Evolutionary conservation across 2,329 filamentous ascomycete genomes (phyloP), one percentile per base, ranked within the genome.

Genomic region (Aspergillus chevalieri): DNA sequence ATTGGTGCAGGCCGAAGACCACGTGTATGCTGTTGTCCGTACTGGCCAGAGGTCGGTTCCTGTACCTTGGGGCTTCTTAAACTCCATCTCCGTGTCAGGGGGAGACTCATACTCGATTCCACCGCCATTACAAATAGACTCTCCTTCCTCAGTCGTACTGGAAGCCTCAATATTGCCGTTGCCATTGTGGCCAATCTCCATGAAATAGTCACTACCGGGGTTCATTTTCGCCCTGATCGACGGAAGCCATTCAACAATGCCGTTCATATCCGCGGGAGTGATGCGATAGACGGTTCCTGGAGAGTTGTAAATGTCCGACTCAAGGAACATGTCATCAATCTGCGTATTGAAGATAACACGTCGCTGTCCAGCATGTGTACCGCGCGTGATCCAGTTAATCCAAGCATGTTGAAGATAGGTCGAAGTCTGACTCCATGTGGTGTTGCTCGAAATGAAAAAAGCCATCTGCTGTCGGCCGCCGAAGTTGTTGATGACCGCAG

Each of bases 271-370:
- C 6, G 62, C 64, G 6, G 72, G 59, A 28, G 68, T 70, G 53
- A 79, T 68, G 17, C 78, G 75, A 67, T 79, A 84, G 5, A 66
- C 70, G 0, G 64, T 68, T 5, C 72, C 74, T n/a, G 57, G 55
- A 1, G 80, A 78, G 15, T 64, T 57, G 60, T 80, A 80, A 33
- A 79, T 69, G 9, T 72, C 72, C 3, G 76, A 74, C 47, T 71
- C 68, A 17, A 85, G 68, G 56, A 83, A 79, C 71, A 85, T 79
- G 55, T 85, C 82, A 57, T 85, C 82, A 28, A 84, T 76, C 58
- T 83, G 80, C 10, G 79, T 76, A 65, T 69, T 77, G 33, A 82
- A 64, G 52, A 80, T 75, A 34, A 77, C 70, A 53, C 79, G 74
- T 47, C 78, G 74, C 60, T 78, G 76, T n/a, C 80, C 80, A 8